Evolutionary conservation across 202 grass and related monocot species (phyloP), one percentile per base, ranked within the genome.

Genomic region (Tripidium arundinaceum): DNA sequence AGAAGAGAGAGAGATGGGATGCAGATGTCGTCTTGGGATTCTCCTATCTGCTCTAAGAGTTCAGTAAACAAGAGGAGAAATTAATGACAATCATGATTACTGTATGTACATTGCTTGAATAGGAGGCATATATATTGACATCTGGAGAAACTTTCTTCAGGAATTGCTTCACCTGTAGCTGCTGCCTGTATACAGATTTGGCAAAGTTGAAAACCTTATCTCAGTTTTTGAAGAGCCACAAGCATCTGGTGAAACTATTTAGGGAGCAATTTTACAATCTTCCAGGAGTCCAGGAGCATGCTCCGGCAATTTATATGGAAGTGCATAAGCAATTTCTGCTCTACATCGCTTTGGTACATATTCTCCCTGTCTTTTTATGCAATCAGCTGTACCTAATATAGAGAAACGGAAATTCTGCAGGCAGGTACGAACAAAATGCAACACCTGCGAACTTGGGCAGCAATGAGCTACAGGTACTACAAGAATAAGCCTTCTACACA

Each of bases 361-460:
- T 29, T 8, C 14, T 50, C 21, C 14, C 8, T 3, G 4, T 52
- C 8, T 2, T 68, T 68, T 40, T 19, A 26, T 41, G 27, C 62
- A 74, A 15, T 74, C 28, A 27, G 15, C 31, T 47, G 10, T 67
- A 29, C 18, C 15, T 34, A 64, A 50, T 46, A 33, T 26, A 70
- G 11, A 84, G 8, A 70, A 72, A 11, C 6, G 65, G 26, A 80
- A 75, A 45, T 76, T 69, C 25, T 70, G 49, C 18, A 31, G 33
- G 70, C 43, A 68, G 25, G 64, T 62, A 4, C n/a, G n/a, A 36
- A 41, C 2, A 69, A 60, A 37, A 41, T 54, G 37, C 62, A 47
- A 54, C 64, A 36, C 22, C 38, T 19, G 40, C 22, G 22, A 81
- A 76, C 34, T 77, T 13, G 50, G 62, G 61, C 61, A 86, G 50